A percentile compares a stretch with the other conserved stretches of the same genome.
Conservation (phyloP, 1,284 basidiomycete genomes). For the Rhodotorula mucilaginosa region DNA sequence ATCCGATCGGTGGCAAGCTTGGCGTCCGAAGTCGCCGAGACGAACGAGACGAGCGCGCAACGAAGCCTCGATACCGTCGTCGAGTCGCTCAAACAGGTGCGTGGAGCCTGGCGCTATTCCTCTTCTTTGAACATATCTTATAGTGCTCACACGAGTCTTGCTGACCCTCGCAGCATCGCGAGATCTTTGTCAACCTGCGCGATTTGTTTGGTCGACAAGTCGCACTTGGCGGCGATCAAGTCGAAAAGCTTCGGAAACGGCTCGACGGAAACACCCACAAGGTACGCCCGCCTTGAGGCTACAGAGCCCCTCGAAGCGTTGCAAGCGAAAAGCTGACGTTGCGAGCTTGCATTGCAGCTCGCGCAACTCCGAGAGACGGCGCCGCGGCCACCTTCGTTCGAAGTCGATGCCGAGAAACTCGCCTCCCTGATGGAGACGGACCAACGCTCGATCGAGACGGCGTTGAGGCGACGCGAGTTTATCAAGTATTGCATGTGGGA, state of each 20-base stretch:
- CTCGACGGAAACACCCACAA: conserved; percentile 72
- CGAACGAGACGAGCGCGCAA: conserved; percentile 24
- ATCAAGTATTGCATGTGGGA: conserved; percentile 41
- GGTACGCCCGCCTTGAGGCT: conserved; percentile 17
- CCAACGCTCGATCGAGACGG: conserved; percentile 35
- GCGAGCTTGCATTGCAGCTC: neutral
- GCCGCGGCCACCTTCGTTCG: conserved; percentile 15
- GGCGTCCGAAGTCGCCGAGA: conserved; percentile 8
- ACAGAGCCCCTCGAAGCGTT: no score
- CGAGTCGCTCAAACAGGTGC: conserved; percentile 74
- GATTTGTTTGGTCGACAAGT: conserved; percentile 81
- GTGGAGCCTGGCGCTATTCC: no score
- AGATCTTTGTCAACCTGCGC: conserved; percentile 78
- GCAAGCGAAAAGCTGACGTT: neutral
- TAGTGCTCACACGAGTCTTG: conserved; percentile 40
- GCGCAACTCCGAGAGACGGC: conserved; percentile 1
- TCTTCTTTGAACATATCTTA: neutral
- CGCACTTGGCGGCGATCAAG: conserved; percentile 74
- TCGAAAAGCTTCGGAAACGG: conserved; percentile 78
- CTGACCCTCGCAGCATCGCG: conserved; percentile 65
- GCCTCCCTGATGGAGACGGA: conserved; percentile 29
- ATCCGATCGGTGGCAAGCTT: neutral
- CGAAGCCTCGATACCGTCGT: conserved; percentile 29
- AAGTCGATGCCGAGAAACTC: conserved; percentile 30
- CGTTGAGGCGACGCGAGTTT: conserved; percentile 34